phyloP scores from a whole-genome alignment of 202 grass and related monocot genomes.

The Schoenoplectus triqueter region DNA sequence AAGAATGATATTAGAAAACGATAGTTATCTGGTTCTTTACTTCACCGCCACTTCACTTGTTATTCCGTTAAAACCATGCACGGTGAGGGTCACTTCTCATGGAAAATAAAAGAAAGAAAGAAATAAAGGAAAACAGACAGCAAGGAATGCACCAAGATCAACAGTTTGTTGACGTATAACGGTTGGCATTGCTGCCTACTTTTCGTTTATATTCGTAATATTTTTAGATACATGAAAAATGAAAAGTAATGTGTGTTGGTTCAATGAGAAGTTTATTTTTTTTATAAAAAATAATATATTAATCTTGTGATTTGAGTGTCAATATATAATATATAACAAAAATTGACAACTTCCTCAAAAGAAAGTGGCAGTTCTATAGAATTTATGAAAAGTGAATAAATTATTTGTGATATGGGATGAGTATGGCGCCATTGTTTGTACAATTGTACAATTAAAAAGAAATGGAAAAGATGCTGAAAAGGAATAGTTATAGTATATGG shows the following conservation, averaged over 20 bases:
- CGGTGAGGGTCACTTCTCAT: background rate
- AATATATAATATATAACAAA: too few relatives aligned
- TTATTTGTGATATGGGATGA: background rate
- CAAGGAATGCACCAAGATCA: background rate
- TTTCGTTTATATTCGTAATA: background rate
- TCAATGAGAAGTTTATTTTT: too few relatives aligned
- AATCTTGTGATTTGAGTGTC: background rate
- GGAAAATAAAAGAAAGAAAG: background rate
- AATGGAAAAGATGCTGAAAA: background rate
- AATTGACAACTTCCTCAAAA: too few relatives aligned
- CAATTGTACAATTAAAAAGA: background rate
- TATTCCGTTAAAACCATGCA: slow-evolving; percentile 46
- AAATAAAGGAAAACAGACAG: background rate
- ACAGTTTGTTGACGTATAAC: background rate
- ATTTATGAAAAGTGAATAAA: too few relatives aligned
- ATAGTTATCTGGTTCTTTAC: slow-evolving; percentile 62
- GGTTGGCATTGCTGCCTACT: background rate
- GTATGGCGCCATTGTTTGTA: background rate
- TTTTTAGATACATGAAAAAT: too few relatives aligned
- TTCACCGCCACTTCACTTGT: slow-evolving; percentile 82
- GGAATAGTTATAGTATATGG: background rate
- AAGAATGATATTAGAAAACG: slow-evolving; percentile 29
- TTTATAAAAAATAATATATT: background rate
- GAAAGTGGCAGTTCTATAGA: too few relatives aligned
- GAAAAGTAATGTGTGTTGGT: too few relatives aligned